These are phyloP conservation scores for California macrophylla DNA, from an alignment of 441 rosid species.

Conservation along the genomic window DNA sequence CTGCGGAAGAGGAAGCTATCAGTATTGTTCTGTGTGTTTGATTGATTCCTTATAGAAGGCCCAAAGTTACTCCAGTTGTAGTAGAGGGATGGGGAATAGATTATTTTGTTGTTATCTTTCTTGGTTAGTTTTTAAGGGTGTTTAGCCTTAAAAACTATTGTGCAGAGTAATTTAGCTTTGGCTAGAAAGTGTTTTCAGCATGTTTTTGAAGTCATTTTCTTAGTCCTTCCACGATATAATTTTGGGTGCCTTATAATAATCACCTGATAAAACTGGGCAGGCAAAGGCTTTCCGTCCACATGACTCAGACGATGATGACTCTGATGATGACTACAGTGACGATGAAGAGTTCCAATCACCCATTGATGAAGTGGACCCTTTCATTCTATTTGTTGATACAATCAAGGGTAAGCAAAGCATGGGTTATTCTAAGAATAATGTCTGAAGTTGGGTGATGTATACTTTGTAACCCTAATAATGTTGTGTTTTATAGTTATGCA, in stretches of 20 bases:
- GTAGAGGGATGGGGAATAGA: no score
- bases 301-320: conserved; percentile 59
- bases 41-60: not conserved
- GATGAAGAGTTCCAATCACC: conserved; percentile 93
- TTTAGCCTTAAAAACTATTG: no score
- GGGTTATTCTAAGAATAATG: not conserved
- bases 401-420: conserved; percentile 47
- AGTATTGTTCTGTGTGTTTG: not conserved
- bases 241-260: conserved; percentile 6
- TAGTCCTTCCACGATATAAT: not conserved
- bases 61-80: not conserved
- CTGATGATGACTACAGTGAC: conserved; percentile 72
- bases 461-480: not conserved
- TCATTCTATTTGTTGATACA: conserved; percentile 75
- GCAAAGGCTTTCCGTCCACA: conserved; percentile 66
- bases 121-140: no score
- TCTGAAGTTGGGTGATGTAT: not conserved
- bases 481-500: conserved; percentile 45
- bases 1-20: no score
- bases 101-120: no score
- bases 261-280: conserved; percentile 24
- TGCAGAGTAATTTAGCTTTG: not conserved
- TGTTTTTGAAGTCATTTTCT: not conserved
- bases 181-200: not conserved
- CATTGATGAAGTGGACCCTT: conserved; percentile 91